Evolutionary conservation across 2,329 filamentous ascomycete species (phyloP), one percentile per base, ranked within the genome.

Genomic region (Beauveria sp.): DNA sequence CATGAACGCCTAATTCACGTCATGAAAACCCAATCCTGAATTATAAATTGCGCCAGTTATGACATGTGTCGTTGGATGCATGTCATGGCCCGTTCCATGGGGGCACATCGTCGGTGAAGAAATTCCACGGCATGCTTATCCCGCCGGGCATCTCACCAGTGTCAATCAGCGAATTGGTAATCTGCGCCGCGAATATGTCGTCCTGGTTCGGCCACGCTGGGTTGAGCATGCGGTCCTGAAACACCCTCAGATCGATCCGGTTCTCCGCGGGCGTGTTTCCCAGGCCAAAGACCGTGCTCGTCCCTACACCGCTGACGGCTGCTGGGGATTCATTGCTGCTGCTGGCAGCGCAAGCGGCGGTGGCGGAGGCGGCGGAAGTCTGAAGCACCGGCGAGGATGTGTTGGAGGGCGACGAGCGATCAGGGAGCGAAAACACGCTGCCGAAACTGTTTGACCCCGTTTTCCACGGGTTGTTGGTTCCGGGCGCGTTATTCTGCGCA

Each of bases 221-320:
- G 18, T 67, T 67, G 16, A 65, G 51, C 5, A 70, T 66, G 5
- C 71, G 70, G 5, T 68, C 72, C 58, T 73, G 72, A 12, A 75
- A 70, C 6, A 67, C 63, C 28, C 72, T 66, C 30, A 74, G 57
- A 41, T 74, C 71, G 24, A 74, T 64, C 20, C 70, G 66, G 43
- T 74, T 75, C 59, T 75, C 73, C 58, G 74, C 73, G 6, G 65
- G 65, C 14, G 69, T 73, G 64, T 72, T 74, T n/a, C 72, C 72
- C n/a, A 73, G 69, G 16, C 61, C 61, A 41, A 61, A 61, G 16
- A 55, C 40, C 5, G 58, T 50, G 12, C 51, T 55, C 43, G 51
- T 50, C 5, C 51, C 51, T 3, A 55, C 41, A 9, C 51, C 58
- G 8, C 51, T 50, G 41, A 54, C 43, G 22, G 40, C 22, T 3